Conservation (phyloP, 768 basidiomycete genomes). For the Auriculariales sp. region DNA sequence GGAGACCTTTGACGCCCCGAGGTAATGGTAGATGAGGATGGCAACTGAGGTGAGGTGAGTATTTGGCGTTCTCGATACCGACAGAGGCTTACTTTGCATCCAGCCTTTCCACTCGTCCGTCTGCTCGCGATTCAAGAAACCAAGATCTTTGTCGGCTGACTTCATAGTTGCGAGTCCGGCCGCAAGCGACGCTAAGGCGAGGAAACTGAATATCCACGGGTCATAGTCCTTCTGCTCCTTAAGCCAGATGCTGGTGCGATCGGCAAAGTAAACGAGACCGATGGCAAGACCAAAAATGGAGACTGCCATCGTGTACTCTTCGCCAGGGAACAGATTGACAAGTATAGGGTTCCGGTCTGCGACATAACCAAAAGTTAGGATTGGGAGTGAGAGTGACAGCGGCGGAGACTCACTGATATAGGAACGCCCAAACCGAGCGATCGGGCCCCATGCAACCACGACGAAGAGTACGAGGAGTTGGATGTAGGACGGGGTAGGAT, state of each 20-base stretch:
- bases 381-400: background rate
- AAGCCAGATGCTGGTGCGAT: constrained; percentile 75
- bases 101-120: constrained; percentile 98
- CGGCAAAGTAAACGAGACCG: constrained; percentile 59
- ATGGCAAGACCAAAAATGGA: constrained; percentile 53
- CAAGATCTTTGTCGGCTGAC: constrained; percentile 65
- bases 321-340: constrained; percentile 17
- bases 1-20: constrained; percentile 77
- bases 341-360: constrained; percentile 1
- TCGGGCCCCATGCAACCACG: constrained; percentile 38
- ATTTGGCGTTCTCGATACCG: background rate
- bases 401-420: constrained; percentile 11
- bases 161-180: constrained; percentile 53
- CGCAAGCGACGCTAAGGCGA: constrained; percentile 37
- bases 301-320: constrained; percentile 28
- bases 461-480: constrained; percentile 38
- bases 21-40: constrained; percentile 86
- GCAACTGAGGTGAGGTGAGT: constrained; percentile 33
- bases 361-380: background rate
- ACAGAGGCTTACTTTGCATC: constrained; percentile 69
- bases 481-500: constrained; percentile 47
- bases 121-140: constrained; percentile 82
- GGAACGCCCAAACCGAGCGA: constrained; percentile 22
- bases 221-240: constrained; percentile 83
- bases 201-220: constrained; percentile 46